phyloP scores from a whole-genome alignment of 2,329 filamentous ascomycete species.

The Leptosphaerulina australis region DNA sequence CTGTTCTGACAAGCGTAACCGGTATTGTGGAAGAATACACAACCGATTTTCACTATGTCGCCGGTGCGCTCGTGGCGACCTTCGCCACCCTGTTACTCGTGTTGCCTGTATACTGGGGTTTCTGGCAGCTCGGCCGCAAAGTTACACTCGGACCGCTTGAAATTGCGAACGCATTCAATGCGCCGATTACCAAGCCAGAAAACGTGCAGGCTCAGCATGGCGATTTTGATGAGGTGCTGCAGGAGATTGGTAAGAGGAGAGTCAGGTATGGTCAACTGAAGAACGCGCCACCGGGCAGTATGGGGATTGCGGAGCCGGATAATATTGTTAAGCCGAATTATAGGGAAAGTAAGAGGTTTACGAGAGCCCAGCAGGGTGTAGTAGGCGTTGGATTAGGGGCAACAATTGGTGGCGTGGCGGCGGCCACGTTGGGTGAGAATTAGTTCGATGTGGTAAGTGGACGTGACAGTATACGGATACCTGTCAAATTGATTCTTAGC shows the following conservation, averaged over 20 bases:
- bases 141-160: constrained; percentile 46
- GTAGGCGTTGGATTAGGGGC: constrained; percentile 7
- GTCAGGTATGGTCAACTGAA: constrained; percentile 30
- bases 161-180: constrained; percentile 45
- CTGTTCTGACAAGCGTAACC: constrained; percentile 19
- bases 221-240: constrained; percentile 30
- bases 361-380: constrained; percentile 3
- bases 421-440: constrained; percentile 16
- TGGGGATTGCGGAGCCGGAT: constrained; percentile 31
- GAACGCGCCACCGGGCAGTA: constrained; percentile 25
- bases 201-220: constrained; percentile 26
- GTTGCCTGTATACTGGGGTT: constrained; percentile 45
- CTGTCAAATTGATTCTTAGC: no score
- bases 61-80: constrained; percentile 38
- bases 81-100: constrained; percentile 42
- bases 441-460: no score
- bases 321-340: constrained; percentile 15
- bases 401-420: constrained; percentile 22
- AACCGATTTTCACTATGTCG: constrained; percentile 37
- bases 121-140: constrained; percentile 46
- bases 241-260: constrained; percentile 26
- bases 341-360: constrained; percentile 9
- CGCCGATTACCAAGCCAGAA: constrained; percentile 29
- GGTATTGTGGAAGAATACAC: constrained; percentile 37
- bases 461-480: no score